phyloP scores from a whole-genome alignment of 2,329 filamentous ascomycete genomes.

The Pseudocercospora eumusae region DNA sequence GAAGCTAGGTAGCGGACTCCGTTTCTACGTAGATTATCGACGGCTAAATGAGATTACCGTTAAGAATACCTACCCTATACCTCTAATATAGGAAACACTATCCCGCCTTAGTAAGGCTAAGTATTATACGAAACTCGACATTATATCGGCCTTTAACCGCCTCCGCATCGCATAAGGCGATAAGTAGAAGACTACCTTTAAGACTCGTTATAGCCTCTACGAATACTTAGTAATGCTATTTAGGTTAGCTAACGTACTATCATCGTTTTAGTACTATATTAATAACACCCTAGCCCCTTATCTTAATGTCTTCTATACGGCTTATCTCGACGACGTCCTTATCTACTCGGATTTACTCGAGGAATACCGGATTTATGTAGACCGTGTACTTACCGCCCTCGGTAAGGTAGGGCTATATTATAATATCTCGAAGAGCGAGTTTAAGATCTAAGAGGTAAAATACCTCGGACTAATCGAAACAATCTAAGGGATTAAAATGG shows the following conservation, averaged over 20 bases:
- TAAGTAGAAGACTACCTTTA: slow-evolving; percentile 31
- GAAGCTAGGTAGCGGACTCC: slow-evolving; percentile 26
- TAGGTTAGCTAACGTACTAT: slow-evolving; percentile 28
- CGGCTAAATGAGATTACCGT: slow-evolving; percentile 37
- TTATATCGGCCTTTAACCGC: slow-evolving; percentile 32
- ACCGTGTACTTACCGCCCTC: slow-evolving; percentile 11
- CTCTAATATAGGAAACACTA: slow-evolving; percentile 32
- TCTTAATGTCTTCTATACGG: slow-evolving; percentile 28
- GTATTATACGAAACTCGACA: slow-evolving; percentile 23
- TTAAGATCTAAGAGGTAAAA: slow-evolving; percentile 17
- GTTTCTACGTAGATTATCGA: slow-evolving; percentile 37
- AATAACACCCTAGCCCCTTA: slow-evolving; percentile 25
- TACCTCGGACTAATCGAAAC: slow-evolving; percentile 25
- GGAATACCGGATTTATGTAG: slow-evolving; percentile 3
- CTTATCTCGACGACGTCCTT: slow-evolving; percentile 39
- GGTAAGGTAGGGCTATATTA: slow-evolving; percentile 12
- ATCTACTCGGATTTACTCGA: slow-evolving; percentile 30
- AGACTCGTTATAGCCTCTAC: slow-evolving; percentile 30
- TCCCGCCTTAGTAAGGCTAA: slow-evolving; percentile 21
- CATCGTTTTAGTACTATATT: slow-evolving; percentile 37
- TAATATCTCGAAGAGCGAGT: slow-evolving; percentile 22
- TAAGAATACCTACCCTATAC: slow-evolving; percentile 37
- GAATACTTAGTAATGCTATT: slow-evolving; percentile 36
- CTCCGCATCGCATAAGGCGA: slow-evolving; percentile 32
- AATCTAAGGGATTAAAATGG: background rate